Evolutionary conservation across 352 stramenopile species (phyloP).

Genomic region (Phytophthora multivora): DNA sequence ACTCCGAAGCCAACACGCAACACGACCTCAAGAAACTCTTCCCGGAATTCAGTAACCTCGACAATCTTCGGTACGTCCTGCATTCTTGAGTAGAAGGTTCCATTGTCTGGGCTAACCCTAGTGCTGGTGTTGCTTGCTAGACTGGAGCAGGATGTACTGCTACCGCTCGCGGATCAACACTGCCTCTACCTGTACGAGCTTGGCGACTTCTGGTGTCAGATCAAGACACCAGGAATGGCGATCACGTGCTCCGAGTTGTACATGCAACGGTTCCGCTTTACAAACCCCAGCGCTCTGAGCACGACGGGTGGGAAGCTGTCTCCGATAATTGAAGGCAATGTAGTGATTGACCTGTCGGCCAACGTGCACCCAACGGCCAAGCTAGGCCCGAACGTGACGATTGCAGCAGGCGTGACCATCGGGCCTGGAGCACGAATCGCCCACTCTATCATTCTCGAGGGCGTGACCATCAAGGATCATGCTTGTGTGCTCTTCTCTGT

Average conservation of each 20-base stretch:
- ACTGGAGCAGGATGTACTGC: constrained; percentile 84
- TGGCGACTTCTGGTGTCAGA: constrained; percentile 91
- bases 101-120: constrained; percentile 8
- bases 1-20: constrained; percentile 67
- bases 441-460: constrained; percentile 89
- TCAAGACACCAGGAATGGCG: constrained; percentile 90
- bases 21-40: constrained; percentile 89
- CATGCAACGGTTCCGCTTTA: constrained; percentile 92
- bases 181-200: constrained; percentile 82
- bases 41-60: constrained; percentile 84
- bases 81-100: background rate
- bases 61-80: constrained; percentile 72
- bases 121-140: constrained; percentile 31
- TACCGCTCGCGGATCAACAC: constrained; percentile 80
- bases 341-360: constrained; percentile 80
- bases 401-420: constrained; percentile 85
- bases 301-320: constrained; percentile 81
- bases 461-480: constrained; percentile 89
- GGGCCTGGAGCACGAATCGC: constrained; percentile 79
- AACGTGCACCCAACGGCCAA: constrained; percentile 88
- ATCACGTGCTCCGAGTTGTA: constrained; percentile 91
- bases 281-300: constrained; percentile 83
- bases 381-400: constrained; percentile 86
- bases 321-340: constrained; percentile 87
- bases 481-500: constrained; percentile 87